Percentiles rank a stretch among this genome's conserved stretches.
Evolutionary conservation across 306 rosid genomes (phyloP).

Genomic region (Arachis hypogaea): DNA sequence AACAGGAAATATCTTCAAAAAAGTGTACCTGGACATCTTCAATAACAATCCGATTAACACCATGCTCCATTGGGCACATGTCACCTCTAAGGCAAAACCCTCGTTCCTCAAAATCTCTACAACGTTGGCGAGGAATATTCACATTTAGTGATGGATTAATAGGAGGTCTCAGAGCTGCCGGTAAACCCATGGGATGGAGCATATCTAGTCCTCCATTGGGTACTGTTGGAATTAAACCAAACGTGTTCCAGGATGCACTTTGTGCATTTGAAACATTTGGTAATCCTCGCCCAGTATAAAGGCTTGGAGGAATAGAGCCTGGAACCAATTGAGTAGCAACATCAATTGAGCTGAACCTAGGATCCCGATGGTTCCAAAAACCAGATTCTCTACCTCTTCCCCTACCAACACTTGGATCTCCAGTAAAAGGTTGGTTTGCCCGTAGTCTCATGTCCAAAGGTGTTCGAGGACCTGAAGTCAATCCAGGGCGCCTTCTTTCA

Average conservation of each 20-base stretch:
- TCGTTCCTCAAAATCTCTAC: conserved; percentile 99
- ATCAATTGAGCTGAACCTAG: conserved; percentile 79
- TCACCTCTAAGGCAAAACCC: conserved; percentile 99
- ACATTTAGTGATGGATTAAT: conserved; percentile 78
- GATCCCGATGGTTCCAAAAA: conserved; percentile 80
- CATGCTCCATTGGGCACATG: conserved; percentile 99
- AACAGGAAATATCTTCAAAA: conserved; percentile 25
- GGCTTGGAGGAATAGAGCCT: conserved; percentile 72
- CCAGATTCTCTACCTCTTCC: conserved; percentile 95
- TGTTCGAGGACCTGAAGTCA: conserved; percentile 55
- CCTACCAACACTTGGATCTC: conserved; percentile 69
- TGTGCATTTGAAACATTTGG: conserved; percentile 85
- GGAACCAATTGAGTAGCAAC: conserved; percentile 85
- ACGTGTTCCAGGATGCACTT: conserved; percentile 84
- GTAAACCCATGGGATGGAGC: conserved; percentile 86
- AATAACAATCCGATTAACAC: conserved; percentile 91
- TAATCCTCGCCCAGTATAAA: conserved; percentile 78
- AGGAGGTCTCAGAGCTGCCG: conserved; percentile 81
- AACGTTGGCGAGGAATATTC: conserved; percentile 82
- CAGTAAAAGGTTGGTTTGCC: conserved; percentile 63
- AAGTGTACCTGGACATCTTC: conserved; percentile 95
- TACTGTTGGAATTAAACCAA: conserved; percentile 79
- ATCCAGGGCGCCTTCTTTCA: conserved; percentile 78
- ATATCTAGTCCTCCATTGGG: conserved; percentile 87
- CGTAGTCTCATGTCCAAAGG: conserved; percentile 68